Evolutionary conservation across 108 stramenopile genomes (phyloP), one percentile per base, ranked within the genome.

Genomic region (Epithemia pelagica): DNA sequence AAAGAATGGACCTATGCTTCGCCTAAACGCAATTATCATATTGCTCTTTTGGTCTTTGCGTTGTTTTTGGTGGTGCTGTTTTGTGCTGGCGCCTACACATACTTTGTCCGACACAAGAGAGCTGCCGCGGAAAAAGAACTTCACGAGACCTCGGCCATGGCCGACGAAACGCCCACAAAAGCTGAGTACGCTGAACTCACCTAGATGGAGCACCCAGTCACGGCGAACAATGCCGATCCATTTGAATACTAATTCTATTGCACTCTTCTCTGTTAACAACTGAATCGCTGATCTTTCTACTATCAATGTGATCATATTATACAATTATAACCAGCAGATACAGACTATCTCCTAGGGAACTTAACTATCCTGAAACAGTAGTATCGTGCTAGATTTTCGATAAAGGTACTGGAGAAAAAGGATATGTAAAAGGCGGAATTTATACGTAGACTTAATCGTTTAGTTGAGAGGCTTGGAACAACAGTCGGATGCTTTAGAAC

Each of bases 51-150:
- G 18, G 22, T 80, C 23, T 69, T 68, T 15, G 21, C 61, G 22
- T 18, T 66, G 27, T 75, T 77, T 24, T 30, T 58, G 18, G 31
- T 30, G 0, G 15, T 27, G 30, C 26, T 30, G 20, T 56, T 55
- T 30, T 62, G 28, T 37, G 58, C 77, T 59, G 22, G 75, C 30
- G 57, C 74, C 7, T 82, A 86, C 59, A 76, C 81, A 0, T 86
- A 86, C 58, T 86, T 73, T 59, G 60, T 82, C 58, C 76, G 84
- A 26, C 84, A 86, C 62, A 68, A 62, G 70, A 24, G 28, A 32
- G 32, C 54, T n/a, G 63, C 23, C 62, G 68, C 30, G 54, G 67
- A 58, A 63, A 69, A 30, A 68, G 30, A 29, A 52, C 53, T 26
- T 21, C 66, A 31, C 61, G 67, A 37, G 31, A 32, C 26, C 18